A percentile compares a stretch with the other conserved stretches of the same genome.
Evolutionary conservation across 768 basidiomycete genomes (phyloP).

Genomic region (Arthromyces matolae): DNA sequence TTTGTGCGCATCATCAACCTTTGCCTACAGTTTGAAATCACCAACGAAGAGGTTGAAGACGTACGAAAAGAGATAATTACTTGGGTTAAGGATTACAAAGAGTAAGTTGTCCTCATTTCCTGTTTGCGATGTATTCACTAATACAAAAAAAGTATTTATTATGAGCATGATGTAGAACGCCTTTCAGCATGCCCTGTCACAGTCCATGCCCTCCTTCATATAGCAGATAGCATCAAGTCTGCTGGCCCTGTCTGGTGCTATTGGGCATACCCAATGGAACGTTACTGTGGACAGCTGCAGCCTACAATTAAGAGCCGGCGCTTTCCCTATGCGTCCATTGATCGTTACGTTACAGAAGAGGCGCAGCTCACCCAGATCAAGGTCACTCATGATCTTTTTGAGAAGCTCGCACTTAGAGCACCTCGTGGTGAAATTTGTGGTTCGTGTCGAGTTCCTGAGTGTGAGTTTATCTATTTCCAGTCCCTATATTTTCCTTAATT

Average conservation of each 20-base stretch:
- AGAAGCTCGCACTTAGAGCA: background rate
- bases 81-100: background rate
- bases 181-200: background rate
- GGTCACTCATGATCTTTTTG: background rate
- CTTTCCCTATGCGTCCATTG: background rate
- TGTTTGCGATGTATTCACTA: background rate
- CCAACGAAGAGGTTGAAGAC: conserved; percentile 8
- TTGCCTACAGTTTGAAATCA: conserved; percentile 33
- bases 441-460: background rate
- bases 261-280: too few species aligned
- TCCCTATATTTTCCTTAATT: background rate
- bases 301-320: background rate
- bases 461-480: background rate
- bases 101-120: too few species aligned
- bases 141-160: background rate
- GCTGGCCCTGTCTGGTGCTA: too few species aligned
- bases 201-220: too few species aligned
- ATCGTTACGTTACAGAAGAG: too few species aligned
- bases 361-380: background rate
- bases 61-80: background rate
- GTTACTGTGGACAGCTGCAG: too few species aligned
- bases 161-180: background rate
- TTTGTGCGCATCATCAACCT: conserved; percentile 25
- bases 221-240: too few species aligned
- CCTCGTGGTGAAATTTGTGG: background rate